These are phyloP conservation scores for Penicillium daleae DNA, from an alignment of 495 filamentous ascomycete species.

Conservation along the genomic window DNA sequence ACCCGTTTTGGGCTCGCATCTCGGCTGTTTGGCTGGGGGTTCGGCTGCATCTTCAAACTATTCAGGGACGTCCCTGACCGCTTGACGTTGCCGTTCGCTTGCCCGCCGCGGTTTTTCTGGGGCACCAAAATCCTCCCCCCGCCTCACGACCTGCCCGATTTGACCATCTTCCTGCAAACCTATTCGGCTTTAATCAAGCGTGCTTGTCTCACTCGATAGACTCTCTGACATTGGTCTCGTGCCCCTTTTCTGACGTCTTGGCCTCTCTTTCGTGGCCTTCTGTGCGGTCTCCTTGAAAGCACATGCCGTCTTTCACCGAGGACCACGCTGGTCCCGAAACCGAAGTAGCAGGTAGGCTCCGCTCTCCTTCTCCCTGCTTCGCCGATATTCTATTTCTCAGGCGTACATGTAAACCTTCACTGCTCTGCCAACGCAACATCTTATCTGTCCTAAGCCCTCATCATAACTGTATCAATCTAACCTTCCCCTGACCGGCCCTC, in stretches of 20 bases:
- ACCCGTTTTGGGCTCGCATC: not conserved
- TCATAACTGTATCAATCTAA: conserved; percentile 11
- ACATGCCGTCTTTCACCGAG: conserved; percentile 45
- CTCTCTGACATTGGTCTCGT: conserved; percentile 20
- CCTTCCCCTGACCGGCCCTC: conserved; percentile 4
- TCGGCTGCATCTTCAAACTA: not conserved
- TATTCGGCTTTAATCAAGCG: not conserved
- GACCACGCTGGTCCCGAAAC: conserved; percentile 26
- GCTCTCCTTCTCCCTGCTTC: conserved; percentile 7
- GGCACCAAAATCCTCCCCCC: conserved; percentile 21
- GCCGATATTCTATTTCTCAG: conserved; percentile 8
- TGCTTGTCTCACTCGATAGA: not conserved
- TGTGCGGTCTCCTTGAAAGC: conserved; percentile 15
- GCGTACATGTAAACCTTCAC: conserved; percentile 19
- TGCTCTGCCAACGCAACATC: conserved; percentile 12
- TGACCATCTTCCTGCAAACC: conserved; percentile 9
- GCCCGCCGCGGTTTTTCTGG: conserved; percentile 20
- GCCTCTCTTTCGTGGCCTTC: conserved; percentile 6
- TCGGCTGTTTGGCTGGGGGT: conserved; percentile 6
- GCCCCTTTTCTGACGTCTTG: conserved; percentile 1
- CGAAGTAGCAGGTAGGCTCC: conserved; percentile 44
- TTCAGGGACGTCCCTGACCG: conserved; percentile 19
- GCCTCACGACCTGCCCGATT: conserved; percentile 13
- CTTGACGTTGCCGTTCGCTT: conserved; percentile 33
- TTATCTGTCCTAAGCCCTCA: not conserved